Base-by-base conservation (phyloP, 2,329 filamentous ascomycete genomes). In the Colletotrichum sublineola region DNA sequence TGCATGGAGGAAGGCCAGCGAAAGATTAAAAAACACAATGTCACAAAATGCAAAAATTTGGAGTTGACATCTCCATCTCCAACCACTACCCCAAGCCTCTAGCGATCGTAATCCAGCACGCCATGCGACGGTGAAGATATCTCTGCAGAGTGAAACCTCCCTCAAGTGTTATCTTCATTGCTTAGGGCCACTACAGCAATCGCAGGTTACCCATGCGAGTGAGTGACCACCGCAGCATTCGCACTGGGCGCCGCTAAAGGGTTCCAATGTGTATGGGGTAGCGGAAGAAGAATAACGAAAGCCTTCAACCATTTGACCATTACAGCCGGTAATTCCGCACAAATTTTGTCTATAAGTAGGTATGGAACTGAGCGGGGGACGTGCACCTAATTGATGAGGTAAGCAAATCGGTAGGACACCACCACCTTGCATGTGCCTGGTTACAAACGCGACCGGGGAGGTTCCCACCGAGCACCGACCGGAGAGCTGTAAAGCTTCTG, bases 131-230 rank as follows among this genome's bases (percentile, higher is more conserved):
- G 90, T 89, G 89, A 88, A 89, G 86, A 90, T 85, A 81, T 81
- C 90, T 91, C 88, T 92, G 90, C 90, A 90, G 89, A 91, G 90
- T 92, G 88, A 92, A 83, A 70, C 90, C 90, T 91, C 90, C 87
- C 90, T 92, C 86, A 90, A 91, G 90, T 78, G 80, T 92, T 78
- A 84, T 89, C 88, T 89, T 88, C 90, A 91, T 88, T 89, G 88
- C 90, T 91, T 88, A 92, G 82, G 89, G 86, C 83, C 83, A 81
- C 84, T 82, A 81, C 86, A 90, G 86, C 84, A 82, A 86, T 92
- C 90, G 88, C 86, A 85, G 87, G 90, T 87, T 92, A 81, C 90
- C 90, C 87, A 78, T 86, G 86, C 87, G 90, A 92, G 89, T 91
- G 88, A 86, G 83, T 81, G 82, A 79, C 86, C 89, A 89, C 90